Base-by-base conservation (phyloP, 225 moss, liverwort and hornwort species). In the Pseudoscleropodium purum region DNA sequence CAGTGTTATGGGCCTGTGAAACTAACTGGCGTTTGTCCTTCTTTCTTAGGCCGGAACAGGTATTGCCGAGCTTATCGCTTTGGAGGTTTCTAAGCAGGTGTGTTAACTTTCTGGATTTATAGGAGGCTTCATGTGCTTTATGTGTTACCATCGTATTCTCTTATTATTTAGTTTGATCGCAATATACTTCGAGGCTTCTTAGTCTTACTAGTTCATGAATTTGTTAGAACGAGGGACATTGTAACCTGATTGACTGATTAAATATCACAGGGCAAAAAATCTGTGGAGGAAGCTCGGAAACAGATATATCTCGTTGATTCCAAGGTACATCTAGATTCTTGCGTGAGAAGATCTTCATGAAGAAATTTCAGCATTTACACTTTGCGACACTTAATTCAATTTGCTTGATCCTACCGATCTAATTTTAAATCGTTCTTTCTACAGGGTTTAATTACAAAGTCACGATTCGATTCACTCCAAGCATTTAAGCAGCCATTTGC, bases 11-110 rank as follows among this genome's bases (percentile, higher is more conserved):
- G 21, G 15, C 77, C 25, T 64, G 37, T 79, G 63, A 72, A 29
- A 84, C 49, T 88, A 81, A 88, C 85, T 81, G 45, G 26, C 49
- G 21, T 60, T 24, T 66, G 74, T 43, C 15, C 52, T 29, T 43
- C 29, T 57, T 79, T 86, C 86, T 83, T 85, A 97, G 97, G 96
- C 96, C 20, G 97, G 97, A 90, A 95, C 94, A 83, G 95, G 96
- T 76, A 97, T 97, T 93, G 96, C 96, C 13, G 97, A 97, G 92
- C 93, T 96, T 30, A 93, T 97, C 84, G 94, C 94, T 36, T 77
- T 94, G 85, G 94, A 97, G 87, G 92, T 97, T 67, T 93, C 95
- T 47, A 93, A 87, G 87, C 94, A 97, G 95, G 97, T 97, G 67
- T 85, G 61, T 88, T 45, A 43, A 15, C 34, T 67, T 59, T 66